Evolutionary conservation across 352 stramenopile species (phyloP).

Genomic region (Thraustochytrium sp.): DNA sequence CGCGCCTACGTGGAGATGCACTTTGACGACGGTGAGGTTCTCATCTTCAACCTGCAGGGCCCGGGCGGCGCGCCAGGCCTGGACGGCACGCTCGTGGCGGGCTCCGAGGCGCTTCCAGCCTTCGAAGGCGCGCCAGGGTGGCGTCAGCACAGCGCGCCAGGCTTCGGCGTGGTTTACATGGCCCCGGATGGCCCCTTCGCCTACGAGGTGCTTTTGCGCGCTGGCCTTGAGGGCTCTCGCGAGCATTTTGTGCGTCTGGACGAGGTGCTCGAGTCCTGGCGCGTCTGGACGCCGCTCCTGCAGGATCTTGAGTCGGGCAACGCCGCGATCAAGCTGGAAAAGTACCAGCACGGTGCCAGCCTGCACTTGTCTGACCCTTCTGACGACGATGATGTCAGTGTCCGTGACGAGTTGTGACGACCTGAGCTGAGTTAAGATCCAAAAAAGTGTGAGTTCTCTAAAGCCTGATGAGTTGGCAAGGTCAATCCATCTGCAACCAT

Average conservation of each 20-base stretch:
- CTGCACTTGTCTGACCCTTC: background rate
- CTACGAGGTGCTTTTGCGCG: constrained; percentile 35
- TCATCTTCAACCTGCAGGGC: constrained; percentile 39
- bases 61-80: background rate
- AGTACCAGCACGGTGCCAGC: background rate
- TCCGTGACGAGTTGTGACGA: constrained; percentile 22
- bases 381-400: background rate
- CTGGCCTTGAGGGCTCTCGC: background rate
- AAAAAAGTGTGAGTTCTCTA: no score
- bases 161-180: background rate
- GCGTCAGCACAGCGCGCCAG: background rate
- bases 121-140: background rate
- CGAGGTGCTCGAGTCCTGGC: constrained; percentile 62
- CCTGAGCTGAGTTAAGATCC: no score
- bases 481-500: no score
- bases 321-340: background rate
- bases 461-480: no score
- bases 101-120: background rate
- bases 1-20: background rate
- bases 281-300: constrained; percentile 62
- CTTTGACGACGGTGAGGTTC: constrained; percentile 20
- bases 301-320: constrained; percentile 48
- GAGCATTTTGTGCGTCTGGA: constrained; percentile 59
- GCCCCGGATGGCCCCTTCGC: constrained; percentile 2
- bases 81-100: background rate